These are phyloP conservation scores for Singerocomus rubriflavus DNA, from an alignment of 1,284 basidiomycete genomes.

Conservation along the genomic window DNA sequence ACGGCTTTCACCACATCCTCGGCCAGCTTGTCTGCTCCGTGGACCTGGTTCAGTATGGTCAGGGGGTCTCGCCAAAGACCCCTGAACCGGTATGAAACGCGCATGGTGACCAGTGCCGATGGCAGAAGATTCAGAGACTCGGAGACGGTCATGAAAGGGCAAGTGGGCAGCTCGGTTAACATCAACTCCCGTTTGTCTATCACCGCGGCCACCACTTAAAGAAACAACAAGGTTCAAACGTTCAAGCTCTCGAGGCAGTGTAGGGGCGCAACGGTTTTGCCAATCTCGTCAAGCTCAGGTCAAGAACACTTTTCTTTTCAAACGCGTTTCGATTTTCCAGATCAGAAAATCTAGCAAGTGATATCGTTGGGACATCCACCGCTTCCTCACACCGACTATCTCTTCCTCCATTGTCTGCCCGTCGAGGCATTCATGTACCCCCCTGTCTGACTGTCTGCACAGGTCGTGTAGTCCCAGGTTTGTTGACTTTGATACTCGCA, in stretches of 20 bases:
- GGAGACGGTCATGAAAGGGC: too few relatives aligned
- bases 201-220: neutral
- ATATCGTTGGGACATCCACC: neutral
- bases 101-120: too few relatives aligned
- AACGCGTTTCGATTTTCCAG: neutral
- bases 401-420: neutral
- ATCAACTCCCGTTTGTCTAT: neutral
- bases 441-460: constrained; percentile 3
- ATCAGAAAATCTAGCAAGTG: neutral
- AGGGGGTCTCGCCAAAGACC: too few relatives aligned
- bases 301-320: too few relatives aligned
- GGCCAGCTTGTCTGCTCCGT: neutral
- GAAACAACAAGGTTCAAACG: too few relatives aligned
- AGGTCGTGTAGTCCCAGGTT: constrained; percentile 6
- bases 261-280: too few relatives aligned
- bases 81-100: neutral
- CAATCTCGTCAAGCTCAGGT: too few relatives aligned
- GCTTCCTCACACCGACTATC: neutral
- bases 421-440: neutral
- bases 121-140: neutral
- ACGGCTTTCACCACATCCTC: too few relatives aligned
- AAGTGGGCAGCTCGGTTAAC: neutral
- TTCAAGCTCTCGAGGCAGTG: too few relatives aligned
- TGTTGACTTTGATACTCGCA: constrained; percentile 3
- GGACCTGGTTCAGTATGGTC: neutral